These are phyloP conservation scores for Graphium sp. DNA, from an alignment of 2,329 filamentous ascomycete species.

Conservation along the genomic window DNA sequence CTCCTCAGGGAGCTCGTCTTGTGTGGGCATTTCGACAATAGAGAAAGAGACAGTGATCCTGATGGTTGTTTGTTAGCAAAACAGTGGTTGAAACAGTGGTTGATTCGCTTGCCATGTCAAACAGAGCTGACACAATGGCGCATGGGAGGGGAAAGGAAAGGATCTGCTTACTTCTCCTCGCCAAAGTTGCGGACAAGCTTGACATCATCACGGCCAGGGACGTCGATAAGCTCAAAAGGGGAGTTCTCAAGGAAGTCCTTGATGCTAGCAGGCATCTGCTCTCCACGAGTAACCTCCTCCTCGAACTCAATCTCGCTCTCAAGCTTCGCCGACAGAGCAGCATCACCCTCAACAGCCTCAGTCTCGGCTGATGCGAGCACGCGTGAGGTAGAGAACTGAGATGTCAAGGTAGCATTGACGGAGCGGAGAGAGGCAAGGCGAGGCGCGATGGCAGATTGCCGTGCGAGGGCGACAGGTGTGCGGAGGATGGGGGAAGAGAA, in stretches of 20 bases:
- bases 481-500: neutral
- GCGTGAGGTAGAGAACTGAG: constrained; percentile 26
- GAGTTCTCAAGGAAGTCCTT: constrained; percentile 80
- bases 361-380: constrained; percentile 17
- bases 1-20: constrained; percentile 41
- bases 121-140: constrained; percentile 1
- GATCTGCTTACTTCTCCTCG: constrained; percentile 60
- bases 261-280: constrained; percentile 59
- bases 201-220: constrained; percentile 73
- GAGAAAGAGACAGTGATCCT: constrained; percentile 67
- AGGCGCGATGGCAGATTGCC: constrained; percentile 3
- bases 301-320: constrained; percentile 73
- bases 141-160: neutral
- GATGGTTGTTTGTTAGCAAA: too few relatives aligned
- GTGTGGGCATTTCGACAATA: constrained; percentile 62
- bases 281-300: constrained; percentile 57
- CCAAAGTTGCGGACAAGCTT: constrained; percentile 67
- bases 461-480: too few relatives aligned
- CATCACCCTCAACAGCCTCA: constrained; percentile 38
- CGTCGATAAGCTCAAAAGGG: constrained; percentile 70
- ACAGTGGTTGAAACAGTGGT: too few relatives aligned
- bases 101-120: constrained; percentile 3
- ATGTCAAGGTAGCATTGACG: constrained; percentile 7
- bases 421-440: constrained; percentile 1
- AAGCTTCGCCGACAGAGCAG: constrained; percentile 75